Conservation (phyloP, 192 early-diverging fungal species). For the Coemansia sp. region DNA sequence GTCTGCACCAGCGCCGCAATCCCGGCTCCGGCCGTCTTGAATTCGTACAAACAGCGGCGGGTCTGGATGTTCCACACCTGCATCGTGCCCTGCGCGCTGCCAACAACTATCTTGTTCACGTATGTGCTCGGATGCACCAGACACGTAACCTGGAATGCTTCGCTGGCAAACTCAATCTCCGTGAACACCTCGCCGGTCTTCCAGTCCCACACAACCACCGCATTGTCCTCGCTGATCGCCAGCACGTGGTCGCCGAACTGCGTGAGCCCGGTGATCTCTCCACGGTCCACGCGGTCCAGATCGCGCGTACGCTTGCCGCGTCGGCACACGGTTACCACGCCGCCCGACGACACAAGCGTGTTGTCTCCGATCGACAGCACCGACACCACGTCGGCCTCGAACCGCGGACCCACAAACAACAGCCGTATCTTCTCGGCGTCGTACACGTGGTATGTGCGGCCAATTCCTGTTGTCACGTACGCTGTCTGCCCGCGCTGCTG, state of each 20-base stretch:
- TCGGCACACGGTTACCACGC: slow-evolving; percentile 62
- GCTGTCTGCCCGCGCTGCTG: slow-evolving; percentile 73
- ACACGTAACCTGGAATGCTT: slow-evolving; percentile 67
- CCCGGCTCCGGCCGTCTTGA: slow-evolving; percentile 70
- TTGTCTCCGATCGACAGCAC: slow-evolving; percentile 67
- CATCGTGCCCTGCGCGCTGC: slow-evolving; percentile 80
- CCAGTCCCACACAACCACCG: slow-evolving; percentile 75
- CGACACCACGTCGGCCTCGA: slow-evolving; percentile 66
- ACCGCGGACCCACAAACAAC: slow-evolving; percentile 74
- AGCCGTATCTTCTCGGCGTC: slow-evolving; percentile 78
- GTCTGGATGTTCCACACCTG: slow-evolving; percentile 91
- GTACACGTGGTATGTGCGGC: slow-evolving; percentile 86
- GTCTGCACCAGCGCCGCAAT: slow-evolving; percentile 82
- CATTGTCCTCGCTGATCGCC: slow-evolving; percentile 78
- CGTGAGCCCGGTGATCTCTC: slow-evolving; percentile 61
- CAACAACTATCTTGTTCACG: slow-evolving; percentile 93
- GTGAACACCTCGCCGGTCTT: slow-evolving; percentile 69
- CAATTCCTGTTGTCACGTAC: slow-evolving; percentile 86
- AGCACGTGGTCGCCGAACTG: slow-evolving; percentile 78
- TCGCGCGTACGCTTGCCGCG: slow-evolving; percentile 52
- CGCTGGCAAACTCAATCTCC: slow-evolving; percentile 68
- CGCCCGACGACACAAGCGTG: slow-evolving; percentile 74
- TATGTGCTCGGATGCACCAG: slow-evolving; percentile 95
- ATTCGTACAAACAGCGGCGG: slow-evolving; percentile 78
- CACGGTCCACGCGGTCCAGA: slow-evolving; percentile 30